Evolutionary conservation across 805 yeast species (phyloP).

Genomic region (Teunomyces pallodes): DNA sequence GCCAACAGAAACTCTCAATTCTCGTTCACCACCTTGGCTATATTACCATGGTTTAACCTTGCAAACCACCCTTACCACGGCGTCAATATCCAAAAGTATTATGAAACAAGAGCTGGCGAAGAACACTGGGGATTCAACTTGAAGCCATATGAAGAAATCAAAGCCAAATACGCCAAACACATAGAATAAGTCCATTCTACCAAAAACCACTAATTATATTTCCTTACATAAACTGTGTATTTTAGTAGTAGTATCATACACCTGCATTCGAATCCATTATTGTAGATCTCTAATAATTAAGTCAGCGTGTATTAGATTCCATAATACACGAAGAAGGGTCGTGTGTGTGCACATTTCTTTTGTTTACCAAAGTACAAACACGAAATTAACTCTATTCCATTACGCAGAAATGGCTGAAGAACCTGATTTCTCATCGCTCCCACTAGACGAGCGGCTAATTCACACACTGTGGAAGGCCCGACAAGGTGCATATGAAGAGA

Average conservation of each 20-base stretch:
- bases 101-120: slow-evolving; percentile 55
- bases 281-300: too few species aligned
- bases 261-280: neutral
- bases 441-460: slow-evolving; percentile 61
- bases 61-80: slow-evolving; percentile 83
- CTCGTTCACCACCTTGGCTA: slow-evolving; percentile 55
- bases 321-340: neutral
- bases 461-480: slow-evolving; percentile 76
- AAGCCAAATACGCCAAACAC: slow-evolving; percentile 28
- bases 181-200: slow-evolving; percentile 15
- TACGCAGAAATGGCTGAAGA: slow-evolving; percentile 35
- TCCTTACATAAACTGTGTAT: neutral
- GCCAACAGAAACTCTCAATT: slow-evolving; percentile 77
- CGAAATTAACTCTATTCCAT: neutral
- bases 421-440: slow-evolving; percentile 59
- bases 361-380: slow-evolving; percentile 2
- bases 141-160: slow-evolving; percentile 51
- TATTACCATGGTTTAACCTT: slow-evolving; percentile 81
- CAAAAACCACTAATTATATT: neutral
- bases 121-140: slow-evolving; percentile 55
- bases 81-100: slow-evolving; percentile 48
- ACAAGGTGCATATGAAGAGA: slow-evolving; percentile 71
- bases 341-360: neutral
- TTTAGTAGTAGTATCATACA: neutral
- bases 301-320: neutral